Evolutionary conservation across 2,329 filamentous ascomycete species (phyloP).

Genomic region (Aspergillus sp.): DNA sequence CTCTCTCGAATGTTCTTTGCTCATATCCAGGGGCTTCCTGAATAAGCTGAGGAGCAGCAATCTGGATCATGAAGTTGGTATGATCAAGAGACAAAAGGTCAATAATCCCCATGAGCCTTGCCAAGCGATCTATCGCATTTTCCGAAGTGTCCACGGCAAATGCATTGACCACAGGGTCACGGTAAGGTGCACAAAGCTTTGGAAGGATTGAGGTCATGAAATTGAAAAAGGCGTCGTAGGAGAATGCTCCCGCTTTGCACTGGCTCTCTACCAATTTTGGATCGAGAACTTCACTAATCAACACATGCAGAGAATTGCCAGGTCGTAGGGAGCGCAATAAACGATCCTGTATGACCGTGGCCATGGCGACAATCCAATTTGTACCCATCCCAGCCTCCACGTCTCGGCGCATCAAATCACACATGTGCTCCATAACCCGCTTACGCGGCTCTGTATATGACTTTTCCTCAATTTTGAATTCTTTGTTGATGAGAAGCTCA

Average conservation of each 20-base stretch:
- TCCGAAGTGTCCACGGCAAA: slow-evolving; percentile 53
- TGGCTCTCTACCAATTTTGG: slow-evolving; percentile 58
- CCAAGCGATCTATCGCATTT: slow-evolving; percentile 63
- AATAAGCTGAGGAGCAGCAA: slow-evolving; percentile 60
- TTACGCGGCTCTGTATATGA: slow-evolving; percentile 53
- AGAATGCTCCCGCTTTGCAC: slow-evolving; percentile 61
- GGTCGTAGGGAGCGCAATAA: slow-evolving; percentile 59
- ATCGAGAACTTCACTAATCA: slow-evolving; percentile 63
- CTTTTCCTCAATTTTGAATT: slow-evolving; percentile 58
- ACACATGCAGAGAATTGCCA: slow-evolving; percentile 60
- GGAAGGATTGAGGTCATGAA: slow-evolving; percentile 64
- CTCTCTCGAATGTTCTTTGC: slow-evolving; percentile 57
- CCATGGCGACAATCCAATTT: slow-evolving; percentile 65
- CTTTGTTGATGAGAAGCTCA: slow-evolving; percentile 64
- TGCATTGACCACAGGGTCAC: slow-evolving; percentile 59
- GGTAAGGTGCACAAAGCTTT: slow-evolving; percentile 65
- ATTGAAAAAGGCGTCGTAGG: slow-evolving; percentile 62
- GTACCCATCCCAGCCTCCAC: slow-evolving; percentile 57
- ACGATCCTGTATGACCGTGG: slow-evolving; percentile 63
- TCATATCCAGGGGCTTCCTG: slow-evolving; percentile 64
- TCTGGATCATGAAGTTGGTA: slow-evolving; percentile 64
- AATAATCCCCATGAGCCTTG: slow-evolving; percentile 62
- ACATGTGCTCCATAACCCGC: slow-evolving; percentile 59
- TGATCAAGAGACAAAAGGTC: slow-evolving; percentile 64
- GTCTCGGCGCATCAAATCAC: slow-evolving; percentile 58